Percentiles rank a stretch among this genome's conserved stretches.
Evolutionary conservation across 2,329 filamentous ascomycete species (phyloP).

Genomic region (Paracoccidioides brasiliensis): DNA sequence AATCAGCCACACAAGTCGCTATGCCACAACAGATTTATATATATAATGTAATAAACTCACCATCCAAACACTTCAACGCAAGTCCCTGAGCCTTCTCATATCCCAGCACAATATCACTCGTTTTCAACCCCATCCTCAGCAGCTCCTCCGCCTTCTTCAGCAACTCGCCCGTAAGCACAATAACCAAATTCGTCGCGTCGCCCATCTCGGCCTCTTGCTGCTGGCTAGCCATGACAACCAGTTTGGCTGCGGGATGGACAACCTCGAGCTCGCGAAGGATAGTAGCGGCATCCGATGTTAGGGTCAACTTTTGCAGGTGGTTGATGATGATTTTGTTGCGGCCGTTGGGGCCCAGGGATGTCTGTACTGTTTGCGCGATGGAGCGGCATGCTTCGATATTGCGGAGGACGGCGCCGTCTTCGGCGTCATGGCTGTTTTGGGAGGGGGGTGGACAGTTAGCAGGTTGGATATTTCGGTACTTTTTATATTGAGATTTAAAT

Average conservation of each 20-base stretch:
- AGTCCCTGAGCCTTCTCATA: conserved; percentile 92
- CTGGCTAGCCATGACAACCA: conserved; percentile 96
- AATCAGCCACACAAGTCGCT: background rate
- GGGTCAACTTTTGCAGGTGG: conserved; percentile 98
- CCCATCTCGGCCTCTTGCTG: conserved; percentile 99
- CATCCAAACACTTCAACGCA: conserved; percentile 70
- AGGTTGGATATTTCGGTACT: conserved; percentile 4
- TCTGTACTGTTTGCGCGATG: conserved; percentile 92
- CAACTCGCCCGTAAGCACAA: conserved; percentile 86
- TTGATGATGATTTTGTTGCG: conserved; percentile 99
- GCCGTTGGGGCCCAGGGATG: conserved; percentile 89
- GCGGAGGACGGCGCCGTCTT: conserved; percentile 95
- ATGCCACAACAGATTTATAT: background rate
- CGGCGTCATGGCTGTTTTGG: conserved; percentile 72
- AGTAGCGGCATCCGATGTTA: conserved; percentile 94
- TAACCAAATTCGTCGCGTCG: conserved; percentile 94
- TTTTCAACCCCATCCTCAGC: conserved; percentile 91
- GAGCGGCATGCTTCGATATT: conserved; percentile 98
- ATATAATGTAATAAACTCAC: conserved; percentile 25
- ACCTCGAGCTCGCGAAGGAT: conserved; percentile 96
- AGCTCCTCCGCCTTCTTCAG: conserved; percentile 95
- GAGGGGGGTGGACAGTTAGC: conserved; percentile 8
- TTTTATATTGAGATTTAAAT: background rate
- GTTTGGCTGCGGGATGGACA: conserved; percentile 92
- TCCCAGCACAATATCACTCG: conserved; percentile 89